These are phyloP conservation scores for Sclerotinia minor DNA, from an alignment of 2,329 filamentous ascomycete species.

Conservation along the genomic window DNA sequence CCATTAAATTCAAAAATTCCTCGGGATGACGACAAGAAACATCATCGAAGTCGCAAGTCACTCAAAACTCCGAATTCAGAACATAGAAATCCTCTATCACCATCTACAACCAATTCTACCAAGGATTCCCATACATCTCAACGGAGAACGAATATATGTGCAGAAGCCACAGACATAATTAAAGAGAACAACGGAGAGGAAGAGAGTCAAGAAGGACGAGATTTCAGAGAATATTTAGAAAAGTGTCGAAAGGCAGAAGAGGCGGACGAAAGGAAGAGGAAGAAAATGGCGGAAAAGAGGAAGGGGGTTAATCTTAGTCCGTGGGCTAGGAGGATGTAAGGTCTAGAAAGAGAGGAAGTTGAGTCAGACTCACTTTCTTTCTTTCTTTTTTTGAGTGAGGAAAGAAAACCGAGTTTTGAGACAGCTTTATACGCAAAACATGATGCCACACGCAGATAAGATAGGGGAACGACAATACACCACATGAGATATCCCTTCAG, in stretches of 20 bases:
- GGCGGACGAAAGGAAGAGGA: slow-evolving; percentile 30
- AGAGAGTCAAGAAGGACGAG: slow-evolving; percentile 8
- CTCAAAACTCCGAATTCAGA: slow-evolving; percentile 1
- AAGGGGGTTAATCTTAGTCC: slow-evolving; percentile 46
- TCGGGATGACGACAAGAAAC: background rate
- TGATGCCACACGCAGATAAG: background rate
- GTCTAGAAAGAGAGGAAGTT: background rate
- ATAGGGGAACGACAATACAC: background rate
- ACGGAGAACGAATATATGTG: background rate
- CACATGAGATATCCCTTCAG: background rate
- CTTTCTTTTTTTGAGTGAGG: background rate
- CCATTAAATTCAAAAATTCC: background rate
- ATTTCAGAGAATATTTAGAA: slow-evolving; percentile 22
- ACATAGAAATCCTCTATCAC: slow-evolving; percentile 20
- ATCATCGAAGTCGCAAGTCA: background rate
- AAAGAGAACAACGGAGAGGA: background rate
- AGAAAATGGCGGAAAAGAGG: slow-evolving; percentile 45
- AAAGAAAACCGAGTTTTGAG: background rate
- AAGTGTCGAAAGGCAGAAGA: slow-evolving; percentile 22
- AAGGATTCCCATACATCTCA: background rate
- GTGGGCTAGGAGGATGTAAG: slow-evolving; percentile 25
- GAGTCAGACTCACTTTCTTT: background rate
- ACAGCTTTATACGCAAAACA: background rate
- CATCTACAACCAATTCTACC: slow-evolving; percentile 19
- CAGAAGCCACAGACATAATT: background rate